Conservation (phyloP, 1,284 basidiomycete genomes). For the Peniophora sp. region DNA sequence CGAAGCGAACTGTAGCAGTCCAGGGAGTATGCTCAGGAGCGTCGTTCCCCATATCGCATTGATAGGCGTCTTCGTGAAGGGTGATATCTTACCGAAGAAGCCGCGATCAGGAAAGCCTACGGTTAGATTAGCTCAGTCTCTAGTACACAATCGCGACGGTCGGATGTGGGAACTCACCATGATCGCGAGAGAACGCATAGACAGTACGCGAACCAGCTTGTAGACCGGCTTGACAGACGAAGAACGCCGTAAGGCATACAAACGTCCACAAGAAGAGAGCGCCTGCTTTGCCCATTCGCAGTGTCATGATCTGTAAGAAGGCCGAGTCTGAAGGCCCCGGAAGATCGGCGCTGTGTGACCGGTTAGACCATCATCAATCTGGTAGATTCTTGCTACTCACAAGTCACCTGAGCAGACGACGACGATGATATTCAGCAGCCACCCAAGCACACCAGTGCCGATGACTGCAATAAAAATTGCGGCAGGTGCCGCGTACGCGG, state of each 20-base stretch:
- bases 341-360: conserved; percentile 40
- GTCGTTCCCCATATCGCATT: conserved; percentile 79
- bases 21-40: conserved; percentile 62
- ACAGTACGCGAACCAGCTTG: conserved; percentile 85
- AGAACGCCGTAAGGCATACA: conserved; percentile 77
- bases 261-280: conserved; percentile 76
- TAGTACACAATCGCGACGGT: no score
- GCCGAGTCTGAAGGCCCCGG: conserved; percentile 62
- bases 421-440: conserved; percentile 78
- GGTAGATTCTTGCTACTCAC: conserved; percentile 23
- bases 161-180: no score
- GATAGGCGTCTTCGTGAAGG: conserved; percentile 67
- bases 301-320: conserved; percentile 68
- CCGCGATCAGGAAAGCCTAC: conserved; percentile 76
- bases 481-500: conserved; percentile 74
- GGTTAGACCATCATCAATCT: not conserved
- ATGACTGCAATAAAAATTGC: conserved; percentile 88
- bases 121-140: no score
- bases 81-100: conserved; percentile 68
- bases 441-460: conserved; percentile 78
- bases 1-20: conserved; percentile 71
- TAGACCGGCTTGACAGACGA: conserved; percentile 72
- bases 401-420: conserved; percentile 76
- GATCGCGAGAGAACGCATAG: conserved; percentile 87
- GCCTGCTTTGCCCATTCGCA: conserved; percentile 66